Evolutionary conservation across 1,139 yeast genomes (phyloP).

Genomic region (Yamadazyma sp.): DNA sequence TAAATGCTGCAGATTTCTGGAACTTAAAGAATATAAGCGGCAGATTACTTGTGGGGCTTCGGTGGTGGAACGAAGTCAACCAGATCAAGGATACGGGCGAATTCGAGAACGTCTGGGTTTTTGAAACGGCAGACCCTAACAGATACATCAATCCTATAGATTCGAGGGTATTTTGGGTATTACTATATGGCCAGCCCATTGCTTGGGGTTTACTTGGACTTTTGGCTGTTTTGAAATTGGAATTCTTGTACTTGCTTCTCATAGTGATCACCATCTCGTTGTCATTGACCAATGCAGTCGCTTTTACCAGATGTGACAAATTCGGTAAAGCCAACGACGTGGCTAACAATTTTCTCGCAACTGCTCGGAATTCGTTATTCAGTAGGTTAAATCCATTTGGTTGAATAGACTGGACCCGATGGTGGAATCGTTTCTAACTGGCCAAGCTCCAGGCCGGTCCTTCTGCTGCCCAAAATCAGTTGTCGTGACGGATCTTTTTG

Average conservation of each 20-base stretch:
- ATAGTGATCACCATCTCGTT: constrained; percentile 67
- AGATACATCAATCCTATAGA: constrained; percentile 89
- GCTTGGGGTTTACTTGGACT: constrained; percentile 75
- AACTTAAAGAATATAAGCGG: constrained; percentile 90
- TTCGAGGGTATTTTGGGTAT: constrained; percentile 82
- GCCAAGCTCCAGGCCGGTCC: no score
- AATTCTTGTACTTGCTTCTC: constrained; percentile 69
- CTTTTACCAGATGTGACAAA: constrained; percentile 88
- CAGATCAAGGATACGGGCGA: constrained; percentile 48
- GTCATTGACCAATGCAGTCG: constrained; percentile 80
- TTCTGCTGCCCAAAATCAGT: no score
- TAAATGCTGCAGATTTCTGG: constrained; percentile 91
- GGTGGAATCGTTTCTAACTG: no score
- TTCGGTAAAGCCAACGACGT: constrained; percentile 72
- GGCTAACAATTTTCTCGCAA: constrained; percentile 51
- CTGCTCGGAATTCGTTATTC: constrained; percentile 48
- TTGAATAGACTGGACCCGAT: no score
- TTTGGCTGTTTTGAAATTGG: constrained; percentile 73
- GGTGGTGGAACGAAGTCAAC: constrained; percentile 90
- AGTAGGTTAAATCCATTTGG: constrained; percentile 51
- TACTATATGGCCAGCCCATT: constrained; percentile 72
- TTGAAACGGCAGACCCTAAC: constrained; percentile 81
- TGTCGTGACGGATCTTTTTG: no score
- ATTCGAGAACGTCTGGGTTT: constrained; percentile 78
- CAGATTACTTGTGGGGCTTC: constrained; percentile 79